Base-by-base conservation (phyloP, 2,329 filamentous ascomycete genomes). In the Fusarium agapanthi region DNA sequence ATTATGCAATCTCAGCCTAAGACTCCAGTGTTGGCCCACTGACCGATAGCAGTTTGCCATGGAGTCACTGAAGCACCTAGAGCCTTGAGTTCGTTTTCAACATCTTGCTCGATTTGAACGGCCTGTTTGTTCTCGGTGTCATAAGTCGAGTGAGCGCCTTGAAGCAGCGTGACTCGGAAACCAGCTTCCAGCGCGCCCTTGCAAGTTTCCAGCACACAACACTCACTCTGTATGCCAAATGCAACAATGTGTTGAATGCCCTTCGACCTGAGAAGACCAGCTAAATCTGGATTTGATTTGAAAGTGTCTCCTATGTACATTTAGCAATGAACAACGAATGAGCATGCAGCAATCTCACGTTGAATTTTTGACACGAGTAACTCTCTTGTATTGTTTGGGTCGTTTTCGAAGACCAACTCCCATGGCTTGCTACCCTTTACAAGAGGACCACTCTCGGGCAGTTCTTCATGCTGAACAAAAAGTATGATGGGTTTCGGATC, bases 191-290 rank as follows among this genome's bases (percentile, higher is more conserved):
- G 62, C 13, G 67, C 67, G 24, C 69, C 69, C 34, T 63, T 71
- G 30, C 67, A 63, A 9, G 69, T 71, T 47, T 62, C 56, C 13
- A 62, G 35, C 15, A 71, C 67, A 32, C 69, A 71, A 38, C 67
- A 71, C 38, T 71, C 67, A 24, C 69, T 71, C 47, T 71, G 69
- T 14, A 71, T 48, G 6, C 69, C 69, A 44, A 71, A 71, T 6
- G 44, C 62, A 11, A 71, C 43, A 26, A 71, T 67, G 1, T 59
- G 45, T n/a, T 69, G 37, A 24, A 69, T 44, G 12, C 67, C 59
- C 34, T 56, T 38, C 4, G 43, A 45, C 34, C 40, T 69, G 7
- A 70, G 37, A 14, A 55, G 26, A 13, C 47, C 38, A 14, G 37
- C 48, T 34, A 70, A 24, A 10, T 38, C 41, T 8, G 65, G 48